Evolutionary conservation across 352 stramenopile species (phyloP).

Genomic region (Phytophthora agathidicida): DNA sequence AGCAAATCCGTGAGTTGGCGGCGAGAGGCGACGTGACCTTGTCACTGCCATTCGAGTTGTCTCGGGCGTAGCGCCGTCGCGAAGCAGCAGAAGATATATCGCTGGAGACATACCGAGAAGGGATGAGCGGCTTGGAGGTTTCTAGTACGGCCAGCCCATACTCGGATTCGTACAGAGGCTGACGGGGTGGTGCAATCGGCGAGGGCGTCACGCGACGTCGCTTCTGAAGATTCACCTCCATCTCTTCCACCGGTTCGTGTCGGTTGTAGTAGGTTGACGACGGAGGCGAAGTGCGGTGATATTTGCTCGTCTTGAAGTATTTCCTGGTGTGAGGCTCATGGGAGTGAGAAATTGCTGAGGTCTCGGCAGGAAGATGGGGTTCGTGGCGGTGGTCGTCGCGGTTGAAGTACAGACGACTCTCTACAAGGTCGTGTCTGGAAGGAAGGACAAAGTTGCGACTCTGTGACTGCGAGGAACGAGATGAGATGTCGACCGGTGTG

Average conservation of each 20-base stretch:
- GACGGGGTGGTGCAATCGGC: neutral
- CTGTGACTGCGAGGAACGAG: neutral
- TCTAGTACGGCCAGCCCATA: slow-evolving; percentile 20
- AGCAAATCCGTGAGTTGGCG: neutral
- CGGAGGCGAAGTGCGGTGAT: neutral
- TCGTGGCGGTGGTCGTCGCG: slow-evolving; percentile 16
- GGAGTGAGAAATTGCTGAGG: neutral
- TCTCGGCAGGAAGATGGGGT: slow-evolving; percentile 16
- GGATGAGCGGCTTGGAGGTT: slow-evolving; percentile 16
- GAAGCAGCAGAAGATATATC: neutral
- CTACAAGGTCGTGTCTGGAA: neutral
- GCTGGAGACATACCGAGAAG: neutral
- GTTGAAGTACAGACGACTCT: slow-evolving; percentile 19
- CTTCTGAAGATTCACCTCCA: slow-evolving; percentile 10
- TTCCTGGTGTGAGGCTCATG: slow-evolving; percentile 10
- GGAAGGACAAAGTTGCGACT: neutral
- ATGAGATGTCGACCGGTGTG: slow-evolving; percentile 2
- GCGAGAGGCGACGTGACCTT: neutral
- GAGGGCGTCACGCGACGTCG: slow-evolving; percentile 17
- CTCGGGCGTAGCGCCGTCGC: slow-evolving; percentile 11
- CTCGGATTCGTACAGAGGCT: slow-evolving; percentile 18
- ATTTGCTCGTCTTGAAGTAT: slow-evolving; percentile 2
- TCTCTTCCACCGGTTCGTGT: neutral
- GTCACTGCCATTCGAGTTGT: neutral
- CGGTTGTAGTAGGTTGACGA: slow-evolving; percentile 5